Percentiles rank a stretch among this genome's conserved stretches.
These are phyloP conservation scores for Zasmidium cellare DNA, from an alignment of 2,329 filamentous ascomycete species.

Conservation along the genomic window DNA sequence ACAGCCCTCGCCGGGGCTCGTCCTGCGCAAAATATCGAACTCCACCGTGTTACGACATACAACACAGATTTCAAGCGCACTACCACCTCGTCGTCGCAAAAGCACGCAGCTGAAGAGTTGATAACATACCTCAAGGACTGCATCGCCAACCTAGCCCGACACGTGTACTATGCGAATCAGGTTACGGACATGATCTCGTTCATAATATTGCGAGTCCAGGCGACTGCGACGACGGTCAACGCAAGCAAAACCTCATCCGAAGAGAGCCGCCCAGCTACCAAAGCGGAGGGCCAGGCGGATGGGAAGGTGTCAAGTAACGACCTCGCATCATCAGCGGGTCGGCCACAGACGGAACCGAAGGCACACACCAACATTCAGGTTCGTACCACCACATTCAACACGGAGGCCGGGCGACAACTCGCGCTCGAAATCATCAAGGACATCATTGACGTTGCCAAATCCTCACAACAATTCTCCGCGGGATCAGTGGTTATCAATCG, in stretches of 20 bases:
- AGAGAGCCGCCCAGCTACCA: slow-evolving; percentile 12
- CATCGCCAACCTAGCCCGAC: slow-evolving; percentile 87
- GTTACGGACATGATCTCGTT: slow-evolving; percentile 90
- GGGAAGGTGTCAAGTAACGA: slow-evolving; percentile 9
- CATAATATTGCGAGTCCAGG: slow-evolving; percentile 76
- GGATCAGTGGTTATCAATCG: slow-evolving; percentile 33
- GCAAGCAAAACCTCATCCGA: slow-evolving; percentile 24
- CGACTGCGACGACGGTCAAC: slow-evolving; percentile 40
- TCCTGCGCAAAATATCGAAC: not conserved
- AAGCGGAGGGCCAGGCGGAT: slow-evolving; percentile 9
- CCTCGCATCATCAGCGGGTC: slow-evolving; percentile 6
- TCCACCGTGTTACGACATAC: slow-evolving; percentile 1
- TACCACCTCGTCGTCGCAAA: slow-evolving; percentile 6
- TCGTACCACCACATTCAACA: slow-evolving; percentile 58
- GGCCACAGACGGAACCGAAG: slow-evolving; percentile 25
- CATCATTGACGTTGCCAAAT: slow-evolving; percentile 78
- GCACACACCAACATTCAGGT: slow-evolving; percentile 42
- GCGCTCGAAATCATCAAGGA: slow-evolving; percentile 79
- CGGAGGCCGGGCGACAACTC: slow-evolving; percentile 59
- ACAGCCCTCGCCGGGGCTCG: slow-evolving; percentile 1
- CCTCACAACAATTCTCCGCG: slow-evolving; percentile 17
- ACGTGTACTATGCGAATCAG: slow-evolving; percentile 96
- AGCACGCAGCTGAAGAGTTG: slow-evolving; percentile 12
- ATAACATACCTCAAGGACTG: slow-evolving; percentile 66
- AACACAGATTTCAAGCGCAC: slow-evolving; percentile 1